Conservation (phyloP, 306 rosid genomes). For the Medicago lupulina region DNA sequence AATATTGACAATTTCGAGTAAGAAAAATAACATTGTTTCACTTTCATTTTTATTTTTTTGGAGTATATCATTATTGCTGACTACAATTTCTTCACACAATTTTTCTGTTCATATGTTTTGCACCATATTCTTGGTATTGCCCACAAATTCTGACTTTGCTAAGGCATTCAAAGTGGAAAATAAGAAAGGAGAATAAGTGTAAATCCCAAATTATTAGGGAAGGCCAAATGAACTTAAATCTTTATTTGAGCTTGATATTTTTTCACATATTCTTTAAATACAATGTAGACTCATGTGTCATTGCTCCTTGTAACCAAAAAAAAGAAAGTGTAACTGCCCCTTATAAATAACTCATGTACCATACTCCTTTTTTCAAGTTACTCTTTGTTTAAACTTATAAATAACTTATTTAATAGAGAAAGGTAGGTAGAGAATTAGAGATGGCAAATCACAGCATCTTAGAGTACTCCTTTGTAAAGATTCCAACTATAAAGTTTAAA, state of each 20-base stretch:
- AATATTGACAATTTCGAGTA: too few relatives aligned
- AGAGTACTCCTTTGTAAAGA: constrained; percentile 41
- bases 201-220: neutral
- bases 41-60: too few relatives aligned
- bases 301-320: too few relatives aligned
- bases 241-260: neutral
- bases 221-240: neutral
- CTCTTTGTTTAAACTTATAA: constrained; percentile 4
- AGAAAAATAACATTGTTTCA: too few relatives aligned
- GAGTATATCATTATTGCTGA: neutral
- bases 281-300: constrained; percentile 6
- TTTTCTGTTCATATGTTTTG: neutral
- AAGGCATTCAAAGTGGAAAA: constrained; percentile 44
- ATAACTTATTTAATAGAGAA: neutral
- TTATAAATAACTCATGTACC: constrained; percentile 18
- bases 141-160: constrained; percentile 39
- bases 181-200: neutral
- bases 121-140: constrained; percentile 42
- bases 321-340: neutral
- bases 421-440: constrained; percentile 3
- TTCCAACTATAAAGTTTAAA: constrained; percentile 72
- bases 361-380: neutral
- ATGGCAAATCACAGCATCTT: constrained; percentile 48
- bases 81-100: constrained; percentile 3
- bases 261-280: neutral